Evolutionary conservation across 495 filamentous ascomycete species (phyloP), one percentile per base, ranked within the genome.

Genomic region (Penicillium dipodomyicola): DNA sequence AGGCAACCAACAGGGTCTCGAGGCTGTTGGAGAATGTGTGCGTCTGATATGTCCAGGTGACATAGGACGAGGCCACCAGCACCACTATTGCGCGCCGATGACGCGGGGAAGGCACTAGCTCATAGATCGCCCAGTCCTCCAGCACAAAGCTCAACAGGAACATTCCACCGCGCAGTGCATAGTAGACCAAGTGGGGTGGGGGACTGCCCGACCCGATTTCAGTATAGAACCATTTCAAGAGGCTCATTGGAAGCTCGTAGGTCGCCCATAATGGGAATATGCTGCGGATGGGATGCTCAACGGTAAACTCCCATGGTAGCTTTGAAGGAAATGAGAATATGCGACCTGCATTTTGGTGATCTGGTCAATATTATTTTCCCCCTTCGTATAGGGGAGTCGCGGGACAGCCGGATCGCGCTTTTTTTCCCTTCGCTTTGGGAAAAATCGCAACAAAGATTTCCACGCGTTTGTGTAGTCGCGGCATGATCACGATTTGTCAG

Each of bases 1-100:
- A 97, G 47, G 86, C 79, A 17, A 98, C 92, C 30, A 89, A 80
- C 62, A 98, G 78, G 1, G 94, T 97, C 75, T 98, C 94, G 63
- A 97, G 83, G 49, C 91, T 91, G 72, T 98, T 98, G 68, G 94
- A 97, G 74, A 98, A 97, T 33, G 95, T 97, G 77, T 98, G 94
- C 41, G 90, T 96, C 76, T 98, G 94, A 76, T 89, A 96, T 41
- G 95, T 96, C 95, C 94, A 97, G 46, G 94, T 97, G 61, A 97
- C 93, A 73, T 97, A 98, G 22, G 89, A 95, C 15, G 94, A 97
- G 42, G 92, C 92, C 49, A 96, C 85, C 47, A 97, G 74, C 30
- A 92, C 77, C 39, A 94, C 76, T 19, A 90, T 89, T 37, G 83
- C 75, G 60, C 80, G 83, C 54, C 91, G 83, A 63, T 91, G 84